phyloP scores from a whole-genome alignment of 352 stramenopile genomes.

The Thalassiosira exigua region DNA sequence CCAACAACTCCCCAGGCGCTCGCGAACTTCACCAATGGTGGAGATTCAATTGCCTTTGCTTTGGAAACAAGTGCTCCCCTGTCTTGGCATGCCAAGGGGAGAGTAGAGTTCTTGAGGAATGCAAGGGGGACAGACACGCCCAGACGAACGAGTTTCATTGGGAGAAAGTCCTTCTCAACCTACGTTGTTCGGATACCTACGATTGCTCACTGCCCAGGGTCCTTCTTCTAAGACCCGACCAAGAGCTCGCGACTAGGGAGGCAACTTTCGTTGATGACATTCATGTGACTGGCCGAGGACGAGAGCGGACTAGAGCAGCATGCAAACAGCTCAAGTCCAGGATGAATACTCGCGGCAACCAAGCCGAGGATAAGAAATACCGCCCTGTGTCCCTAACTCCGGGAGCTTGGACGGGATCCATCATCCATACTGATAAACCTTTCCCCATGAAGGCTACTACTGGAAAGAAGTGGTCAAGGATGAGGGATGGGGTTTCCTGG shows the following conservation, averaged over 20 bases:
- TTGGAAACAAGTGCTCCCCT: conserved; percentile 30
- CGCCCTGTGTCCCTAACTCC: conserved; percentile 15
- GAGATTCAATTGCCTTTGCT: conserved; percentile 22
- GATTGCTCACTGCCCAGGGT: conserved; percentile 38
- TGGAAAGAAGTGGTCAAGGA: conserved; percentile 35
- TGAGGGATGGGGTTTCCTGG: conserved; percentile 13
- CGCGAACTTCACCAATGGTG: conserved; percentile 8
- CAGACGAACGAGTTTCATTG: conserved; percentile 29
- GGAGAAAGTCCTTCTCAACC: conserved; percentile 28
- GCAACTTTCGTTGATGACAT: conserved; percentile 52
- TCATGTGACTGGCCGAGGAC: conserved; percentile 2
- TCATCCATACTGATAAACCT: conserved; percentile 28
- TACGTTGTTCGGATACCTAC: background rate
- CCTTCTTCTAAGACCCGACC: conserved; percentile 19
- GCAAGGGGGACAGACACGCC: conserved; percentile 20
- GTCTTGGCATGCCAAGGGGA: conserved; percentile 29
- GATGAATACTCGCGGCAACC: conserved; percentile 41
- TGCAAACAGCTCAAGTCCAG: conserved; percentile 2
- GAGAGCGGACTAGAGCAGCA: background rate
- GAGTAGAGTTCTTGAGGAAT: conserved; percentile 19
- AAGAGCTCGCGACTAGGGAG: conserved; percentile 31
- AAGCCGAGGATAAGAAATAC: conserved; percentile 23
- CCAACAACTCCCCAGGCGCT: conserved; percentile 4
- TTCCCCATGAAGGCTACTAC: conserved; percentile 44
- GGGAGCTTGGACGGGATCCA: conserved; percentile 39